Evolutionary conservation across 139 green algal genomes (phyloP), one percentile per base, ranked within the genome.

Genomic region (Coccomyxa sp.): DNA sequence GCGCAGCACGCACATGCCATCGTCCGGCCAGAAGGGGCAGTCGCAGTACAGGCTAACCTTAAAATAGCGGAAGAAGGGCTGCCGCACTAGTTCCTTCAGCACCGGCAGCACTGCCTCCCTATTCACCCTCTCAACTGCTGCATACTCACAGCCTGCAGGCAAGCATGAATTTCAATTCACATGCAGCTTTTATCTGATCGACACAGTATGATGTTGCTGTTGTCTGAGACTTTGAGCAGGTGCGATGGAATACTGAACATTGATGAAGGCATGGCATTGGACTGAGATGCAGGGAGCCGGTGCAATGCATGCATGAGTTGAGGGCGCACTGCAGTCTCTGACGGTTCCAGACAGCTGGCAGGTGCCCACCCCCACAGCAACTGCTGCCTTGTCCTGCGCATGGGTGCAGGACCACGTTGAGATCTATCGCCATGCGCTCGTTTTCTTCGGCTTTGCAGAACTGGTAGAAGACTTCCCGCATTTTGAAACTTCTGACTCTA

Each of bases 1-100:
- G 81, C 89, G 83, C 82, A 97, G 78, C 38, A 87, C 82, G 88
- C 96, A 99, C 95, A 98, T 98, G 81, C 90, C 92, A 88, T 99
- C 96, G 75, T 99, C 96, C 0, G 93, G 95, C 96, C 96, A 99
- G 83, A 98, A 91, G 3, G 93, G 95, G 85, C 96, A 99, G 85
- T 98, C 94, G 83, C 96, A 98, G 83, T 94, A 94, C 81, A 98
- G 88, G 31, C 66, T 80, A 12, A 93, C 93, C 89, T 98, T 98
- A 90, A 98, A 98, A 83, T 96, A 98, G 0, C 93, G 87, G 85
- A 98, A 97, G 88, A 97, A 98, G 13, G 95, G 87, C 32, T 90
- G 95, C 66, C 89, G 82, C 18, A 96, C 92, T 16, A 97, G 86
- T 13, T 93, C 60, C 10, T 80, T 67, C 71, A 97, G 81, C 23